Evolutionary conservation across 169 alveolate genomes (phyloP), one percentile per base, ranked within the genome.

Genomic region (Eimeria falciformis): DNA sequence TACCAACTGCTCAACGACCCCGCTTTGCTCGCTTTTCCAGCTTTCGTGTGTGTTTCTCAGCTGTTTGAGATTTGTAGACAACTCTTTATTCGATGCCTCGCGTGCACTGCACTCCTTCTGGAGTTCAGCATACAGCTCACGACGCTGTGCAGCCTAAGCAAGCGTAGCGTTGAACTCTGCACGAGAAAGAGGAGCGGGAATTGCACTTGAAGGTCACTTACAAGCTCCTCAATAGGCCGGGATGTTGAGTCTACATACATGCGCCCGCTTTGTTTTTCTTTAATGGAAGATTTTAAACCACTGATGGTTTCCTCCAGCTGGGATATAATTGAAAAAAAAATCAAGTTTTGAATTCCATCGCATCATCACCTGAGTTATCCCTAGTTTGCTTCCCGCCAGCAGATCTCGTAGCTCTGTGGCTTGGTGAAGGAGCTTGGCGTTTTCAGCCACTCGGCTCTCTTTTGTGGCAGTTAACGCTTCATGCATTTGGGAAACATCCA

Each of bases 201-300:
- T 18, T 23, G 37, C 33, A 4, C 33, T 65, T 65, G 33, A 65
- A 55, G 23, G 23, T 18, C 66, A 21, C 50, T 21, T 12, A 69
- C 81, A 9, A 9, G 45, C 47, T 69, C 81, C 33, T 21, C 50
- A 29, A 69, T 69, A 7, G 81, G 81, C 18, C 23, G 0, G n/a
- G 81, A 21, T 25, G 81, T 27, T 47, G 47, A 69, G n/a, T 69
- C 81, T 23, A 69, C 50, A 27, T 69, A 69, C 14, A 11, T 7
- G 25, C 50, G 1, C 9, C 81, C 50, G 18, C 23, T 69, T 29
- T 69, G 81, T n/a, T 69, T 69, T 69, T 69, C 81, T n/a, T 69
- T 47, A 1, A 33, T 69, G 17, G 4, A 7, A 0, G 23, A 12
- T n/a, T 69, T 69, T 11, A 69, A 25, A 29, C 50, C 45, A 12